Evolutionary conservation across 495 filamentous ascomycete species (phyloP).

Genomic region (Podospora fimiseda): DNA sequence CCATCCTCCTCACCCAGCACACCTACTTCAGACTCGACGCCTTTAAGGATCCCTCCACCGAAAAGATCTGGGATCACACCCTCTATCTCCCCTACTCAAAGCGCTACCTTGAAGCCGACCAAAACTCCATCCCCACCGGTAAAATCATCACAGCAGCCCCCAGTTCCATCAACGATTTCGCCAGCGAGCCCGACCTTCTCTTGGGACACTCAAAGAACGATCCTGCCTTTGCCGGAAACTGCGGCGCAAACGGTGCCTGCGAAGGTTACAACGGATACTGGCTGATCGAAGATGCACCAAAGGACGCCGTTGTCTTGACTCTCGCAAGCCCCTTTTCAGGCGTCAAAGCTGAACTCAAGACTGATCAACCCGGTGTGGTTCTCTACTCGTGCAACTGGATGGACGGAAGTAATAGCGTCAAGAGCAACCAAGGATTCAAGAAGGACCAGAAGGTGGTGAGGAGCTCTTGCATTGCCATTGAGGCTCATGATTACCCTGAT

Average conservation of each 20-base stretch:
- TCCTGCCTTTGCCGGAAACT: constrained; percentile 54
- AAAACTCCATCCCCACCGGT: constrained; percentile 67
- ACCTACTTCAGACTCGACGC: constrained; percentile 86
- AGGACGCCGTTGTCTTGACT: constrained; percentile 52
- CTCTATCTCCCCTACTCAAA: constrained; percentile 65
- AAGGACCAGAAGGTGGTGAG: constrained; percentile 40
- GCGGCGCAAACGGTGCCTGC: constrained; percentile 59
- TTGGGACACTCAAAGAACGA: constrained; percentile 57
- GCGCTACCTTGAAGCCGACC: constrained; percentile 62
- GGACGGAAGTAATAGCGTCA: constrained; percentile 53
- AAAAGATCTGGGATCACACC: constrained; percentile 62
- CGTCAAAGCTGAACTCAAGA: constrained; percentile 63
- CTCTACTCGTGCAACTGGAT: constrained; percentile 67
- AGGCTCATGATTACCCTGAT: constrained; percentile 67
- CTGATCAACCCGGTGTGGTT: constrained; percentile 64
- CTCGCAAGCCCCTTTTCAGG: constrained; percentile 55
- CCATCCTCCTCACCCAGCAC: constrained; percentile 68
- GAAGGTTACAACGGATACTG: constrained; percentile 77
- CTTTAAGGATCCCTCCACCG: constrained; percentile 53
- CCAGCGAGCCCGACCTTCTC: constrained; percentile 48
- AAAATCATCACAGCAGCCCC: constrained; percentile 53
- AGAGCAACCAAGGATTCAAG: constrained; percentile 58
- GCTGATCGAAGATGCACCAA: constrained; percentile 56
- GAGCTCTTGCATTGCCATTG: constrained; percentile 56
- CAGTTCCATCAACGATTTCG: constrained; percentile 65